Conservation (phyloP, 148 eudicot species). For the Rhododendron simsii region DNA sequence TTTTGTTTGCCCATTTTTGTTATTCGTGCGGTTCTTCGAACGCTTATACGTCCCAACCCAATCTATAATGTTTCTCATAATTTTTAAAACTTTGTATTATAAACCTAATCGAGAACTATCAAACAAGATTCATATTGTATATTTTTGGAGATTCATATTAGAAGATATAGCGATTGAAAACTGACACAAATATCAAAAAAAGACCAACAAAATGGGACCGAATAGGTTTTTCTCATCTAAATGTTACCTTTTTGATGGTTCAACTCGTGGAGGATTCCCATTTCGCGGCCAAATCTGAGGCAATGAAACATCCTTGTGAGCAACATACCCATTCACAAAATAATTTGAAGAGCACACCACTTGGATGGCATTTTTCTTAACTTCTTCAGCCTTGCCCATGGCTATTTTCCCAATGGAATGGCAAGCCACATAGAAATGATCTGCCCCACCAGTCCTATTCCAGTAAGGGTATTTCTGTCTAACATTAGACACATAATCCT, state of each 20-base stretch:
- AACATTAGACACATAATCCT: constrained; percentile 36
- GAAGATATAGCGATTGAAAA: too few relatives aligned
- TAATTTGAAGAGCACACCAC: constrained; percentile 86
- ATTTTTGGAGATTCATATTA: too few relatives aligned
- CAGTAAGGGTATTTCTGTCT: constrained; percentile 58
- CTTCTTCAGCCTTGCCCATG: constrained; percentile 56
- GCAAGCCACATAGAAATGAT: constrained; percentile 87
- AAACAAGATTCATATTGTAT: too few relatives aligned
- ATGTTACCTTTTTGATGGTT: constrained; percentile 50
- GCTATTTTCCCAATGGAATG: constrained; percentile 82
- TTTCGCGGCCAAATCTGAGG: constrained; percentile 96
- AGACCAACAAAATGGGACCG: too few relatives aligned
- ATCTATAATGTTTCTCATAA: too few relatives aligned
- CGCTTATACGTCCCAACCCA: too few relatives aligned
- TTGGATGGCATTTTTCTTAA: constrained; percentile 73
- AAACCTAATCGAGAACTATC: too few relatives aligned
- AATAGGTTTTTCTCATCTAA: neutral
- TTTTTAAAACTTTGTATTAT: too few relatives aligned
- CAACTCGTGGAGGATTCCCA: constrained; percentile 37
- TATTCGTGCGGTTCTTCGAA: too few relatives aligned
- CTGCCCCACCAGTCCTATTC: constrained; percentile 77
- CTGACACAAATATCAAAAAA: too few relatives aligned
- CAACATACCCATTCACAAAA: constrained; percentile 56
- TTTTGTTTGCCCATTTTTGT: too few relatives aligned
- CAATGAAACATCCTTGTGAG: constrained; percentile 85